Evolutionary conservation across 164 flowering plant species (phyloP).

Genomic region (Malania oleifera): DNA sequence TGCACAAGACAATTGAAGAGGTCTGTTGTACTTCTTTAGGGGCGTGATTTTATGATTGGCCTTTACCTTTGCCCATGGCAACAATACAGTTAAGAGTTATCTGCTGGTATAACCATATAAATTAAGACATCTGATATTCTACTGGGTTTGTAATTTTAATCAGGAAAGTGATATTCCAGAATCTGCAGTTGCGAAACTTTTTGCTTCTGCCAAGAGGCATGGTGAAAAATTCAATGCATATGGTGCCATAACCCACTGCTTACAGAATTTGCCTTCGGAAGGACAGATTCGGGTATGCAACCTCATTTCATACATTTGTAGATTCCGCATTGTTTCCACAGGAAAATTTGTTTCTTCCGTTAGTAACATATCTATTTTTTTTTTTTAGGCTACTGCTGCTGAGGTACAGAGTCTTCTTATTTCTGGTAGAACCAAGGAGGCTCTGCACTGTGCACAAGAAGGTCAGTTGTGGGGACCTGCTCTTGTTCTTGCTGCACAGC

Average conservation of each 20-base stretch:
- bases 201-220: slow-evolving; percentile 67
- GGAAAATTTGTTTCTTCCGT: slow-evolving; percentile 1
- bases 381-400: slow-evolving; percentile 70
- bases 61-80: neutral
- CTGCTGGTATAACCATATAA: no score
- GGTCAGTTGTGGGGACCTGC: slow-evolving; percentile 99
- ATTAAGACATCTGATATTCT: neutral
- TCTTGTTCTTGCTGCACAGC: slow-evolving; percentile 82
- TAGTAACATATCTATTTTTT: slow-evolving; percentile 7
- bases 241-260: slow-evolving; percentile 53
- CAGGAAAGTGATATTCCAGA: slow-evolving; percentile 87
- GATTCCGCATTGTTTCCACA: neutral
- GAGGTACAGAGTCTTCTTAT: slow-evolving; percentile 93
- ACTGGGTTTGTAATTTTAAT: slow-evolving; percentile 9
- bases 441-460: slow-evolving; percentile 82
- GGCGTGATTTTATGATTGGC: no score
- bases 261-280: slow-evolving; percentile 78
- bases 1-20: no score
- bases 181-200: slow-evolving; percentile 79
- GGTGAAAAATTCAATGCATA: slow-evolving; percentile 35
- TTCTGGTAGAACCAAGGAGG: slow-evolving; percentile 84
- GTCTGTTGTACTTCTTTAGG: no score
- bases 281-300: slow-evolving; percentile 60
- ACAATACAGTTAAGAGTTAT: neutral
- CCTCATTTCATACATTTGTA: neutral